phyloP scores from a whole-genome alignment of 352 stramenopile genomes.

The Phytophthora citricola region DNA sequence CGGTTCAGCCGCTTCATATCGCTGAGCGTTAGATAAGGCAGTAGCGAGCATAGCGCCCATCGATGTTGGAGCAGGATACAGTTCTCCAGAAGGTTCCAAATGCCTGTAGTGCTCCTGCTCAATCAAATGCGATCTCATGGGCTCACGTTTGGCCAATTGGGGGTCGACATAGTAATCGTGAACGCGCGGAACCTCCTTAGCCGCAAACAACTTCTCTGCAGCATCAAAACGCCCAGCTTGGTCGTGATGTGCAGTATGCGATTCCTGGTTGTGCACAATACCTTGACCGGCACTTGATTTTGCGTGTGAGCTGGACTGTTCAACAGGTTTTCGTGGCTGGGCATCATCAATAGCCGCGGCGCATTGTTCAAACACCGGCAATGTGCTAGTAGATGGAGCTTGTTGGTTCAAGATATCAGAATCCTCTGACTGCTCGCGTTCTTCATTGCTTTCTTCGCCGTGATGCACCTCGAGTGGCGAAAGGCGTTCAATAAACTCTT shows the following conservation, averaged over 20 bases:
- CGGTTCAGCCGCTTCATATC: background rate
- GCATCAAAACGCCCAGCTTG: slow-evolving; percentile 35
- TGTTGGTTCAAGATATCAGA: slow-evolving; percentile 1
- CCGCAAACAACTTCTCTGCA: slow-evolving; percentile 39
- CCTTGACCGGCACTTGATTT: background rate
- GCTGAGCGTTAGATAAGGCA: slow-evolving; percentile 8
- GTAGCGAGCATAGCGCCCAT: slow-evolving; percentile 35
- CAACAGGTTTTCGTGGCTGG: background rate
- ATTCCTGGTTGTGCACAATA: slow-evolving; percentile 2
- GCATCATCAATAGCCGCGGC: background rate
- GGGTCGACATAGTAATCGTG: slow-evolving; percentile 22
- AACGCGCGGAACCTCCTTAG: slow-evolving; percentile 9
- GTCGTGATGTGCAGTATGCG: slow-evolving; percentile 10
- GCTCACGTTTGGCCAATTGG: slow-evolving; percentile 16
- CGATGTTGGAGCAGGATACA: slow-evolving; percentile 30
- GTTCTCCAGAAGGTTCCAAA: slow-evolving; percentile 1
- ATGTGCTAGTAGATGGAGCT: slow-evolving; percentile 1
- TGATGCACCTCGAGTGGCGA: background rate
- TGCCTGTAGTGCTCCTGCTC: slow-evolving; percentile 15
- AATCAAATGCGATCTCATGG: slow-evolving; percentile 9
- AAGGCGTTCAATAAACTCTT: background rate
- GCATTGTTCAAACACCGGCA: background rate
- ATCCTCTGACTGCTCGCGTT: slow-evolving; percentile 4
- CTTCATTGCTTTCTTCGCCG: background rate
- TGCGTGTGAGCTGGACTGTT: background rate